Percentiles rank a stretch among this genome's conserved stretches.
These are phyloP conservation scores for Eutrema yunnanense DNA, from an alignment of 345 rosid genomes.

Conservation along the genomic window DNA sequence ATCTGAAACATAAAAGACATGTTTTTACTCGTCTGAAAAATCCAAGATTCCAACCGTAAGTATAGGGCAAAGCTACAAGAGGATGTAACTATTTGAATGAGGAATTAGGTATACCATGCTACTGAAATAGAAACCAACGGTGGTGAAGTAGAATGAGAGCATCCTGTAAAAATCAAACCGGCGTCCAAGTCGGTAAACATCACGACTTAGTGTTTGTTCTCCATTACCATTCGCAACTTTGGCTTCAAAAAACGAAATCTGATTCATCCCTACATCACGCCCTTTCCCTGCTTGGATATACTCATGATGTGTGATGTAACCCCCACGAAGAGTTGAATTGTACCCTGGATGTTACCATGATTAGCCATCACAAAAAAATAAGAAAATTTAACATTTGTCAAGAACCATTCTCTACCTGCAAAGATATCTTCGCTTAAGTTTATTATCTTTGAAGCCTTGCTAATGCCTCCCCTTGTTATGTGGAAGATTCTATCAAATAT, in stretches of 20 bases:
- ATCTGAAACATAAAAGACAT: conserved; percentile 44
- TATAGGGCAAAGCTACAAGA: conserved; percentile 4
- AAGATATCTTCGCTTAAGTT: conserved; percentile 94
- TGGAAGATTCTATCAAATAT: conserved; percentile 95
- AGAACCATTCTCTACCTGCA: conserved; percentile 51
- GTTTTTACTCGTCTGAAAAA: background rate
- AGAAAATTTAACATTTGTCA: background rate
- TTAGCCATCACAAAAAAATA: conserved; percentile 21
- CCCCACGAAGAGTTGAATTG: conserved; percentile 91
- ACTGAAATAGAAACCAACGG: conserved; percentile 93
- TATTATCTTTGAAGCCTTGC: conserved; percentile 92
- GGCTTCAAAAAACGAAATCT: conserved; percentile 84
- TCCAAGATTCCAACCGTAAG: background rate
- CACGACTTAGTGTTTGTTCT: conserved; percentile 97
- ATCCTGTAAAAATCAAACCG: conserved; percentile 93
- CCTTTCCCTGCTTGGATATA: conserved; percentile 98
- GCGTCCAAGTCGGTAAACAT: conserved; percentile 87
- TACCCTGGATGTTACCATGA: conserved; percentile 49
- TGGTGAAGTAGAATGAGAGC: conserved; percentile 97
- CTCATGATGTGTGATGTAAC: conserved; percentile 88
- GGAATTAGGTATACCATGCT: conserved; percentile 64
- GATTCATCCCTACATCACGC: conserved; percentile 96
- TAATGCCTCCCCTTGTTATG: conserved; percentile 92
- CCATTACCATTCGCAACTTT: conserved; percentile 97
- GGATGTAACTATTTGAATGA: background rate